Percentiles rank a stretch among this genome's conserved stretches.
Evolutionary conservation across 768 basidiomycete genomes (phyloP).

Genomic region (Neoboletus magnificus): DNA sequence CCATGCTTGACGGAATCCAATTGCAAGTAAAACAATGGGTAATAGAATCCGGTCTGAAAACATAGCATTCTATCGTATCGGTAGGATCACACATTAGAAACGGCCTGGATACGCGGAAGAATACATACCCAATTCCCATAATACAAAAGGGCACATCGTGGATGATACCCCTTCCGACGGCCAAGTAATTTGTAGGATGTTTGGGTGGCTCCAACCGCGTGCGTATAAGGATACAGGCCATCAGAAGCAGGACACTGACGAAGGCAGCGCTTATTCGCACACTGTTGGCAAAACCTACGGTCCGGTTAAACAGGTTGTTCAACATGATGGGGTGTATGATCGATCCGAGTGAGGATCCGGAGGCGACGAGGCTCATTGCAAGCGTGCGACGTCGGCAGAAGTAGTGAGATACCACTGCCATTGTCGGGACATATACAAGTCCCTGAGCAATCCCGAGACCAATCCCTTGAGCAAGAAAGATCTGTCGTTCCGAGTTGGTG

Average conservation of each 20-base stretch:
- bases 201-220: conserved; percentile 39
- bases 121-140: conserved; percentile 20
- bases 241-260: conserved; percentile 34
- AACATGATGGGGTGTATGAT: conserved; percentile 30
- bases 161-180: conserved; percentile 13
- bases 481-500: conserved; percentile 21
- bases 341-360: conserved; percentile 36
- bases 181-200: conserved; percentile 11
- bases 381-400: conserved; percentile 41
- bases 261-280: conserved; percentile 49
- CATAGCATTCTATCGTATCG: conserved; percentile 13
- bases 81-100: neutral
- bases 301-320: conserved; percentile 23
- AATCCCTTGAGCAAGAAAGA: conserved; percentile 51
- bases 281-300: conserved; percentile 41
- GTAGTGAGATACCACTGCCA: conserved; percentile 45
- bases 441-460: conserved; percentile 46
- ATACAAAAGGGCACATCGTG: conserved; percentile 19
- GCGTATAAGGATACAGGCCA: conserved; percentile 31
- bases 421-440: conserved; percentile 43
- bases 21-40: conserved; percentile 57
- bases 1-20: conserved; percentile 49
- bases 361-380: conserved; percentile 42
- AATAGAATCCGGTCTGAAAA: conserved; percentile 41
- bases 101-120: neutral